Evolutionary conservation across 495 filamentous ascomycete genomes (phyloP), one percentile per base, ranked within the genome.

Genomic region (Penicillium canescens): DNA sequence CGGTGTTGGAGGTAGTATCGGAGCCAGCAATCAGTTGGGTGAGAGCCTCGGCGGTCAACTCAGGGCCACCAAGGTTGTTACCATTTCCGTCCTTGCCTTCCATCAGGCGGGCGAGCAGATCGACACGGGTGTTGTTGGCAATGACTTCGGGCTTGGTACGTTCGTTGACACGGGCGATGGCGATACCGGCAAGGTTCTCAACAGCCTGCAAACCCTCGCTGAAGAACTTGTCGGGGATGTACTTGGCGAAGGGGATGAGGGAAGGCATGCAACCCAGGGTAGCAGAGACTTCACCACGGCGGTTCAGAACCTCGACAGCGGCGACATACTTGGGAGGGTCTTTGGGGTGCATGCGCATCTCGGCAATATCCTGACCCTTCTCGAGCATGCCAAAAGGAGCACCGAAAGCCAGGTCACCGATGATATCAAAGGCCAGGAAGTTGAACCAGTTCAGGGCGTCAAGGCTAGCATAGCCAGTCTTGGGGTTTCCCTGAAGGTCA

Each of bases 361-460:
- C 82, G 6, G 84, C 83, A 36, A 85, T 75, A 59, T 87, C 84
- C 56, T 70, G 50, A 35, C 74, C 78, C 65, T 76, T 77, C 45
- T 72, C 62, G 35, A 82, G 69, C 79, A 82, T 82, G 23, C 77
- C 78, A 57, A 82, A 82, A 26, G 79, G 79, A 16, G 75, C 75
- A 37, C 78, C 78, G 53, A 82, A 82, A 20, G 79, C 79, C 37
- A 80, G 55, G 21, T 78, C 75, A 5, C 91, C 91, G 57, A 96
- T 96, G 48, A 94, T 90, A 60, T 96, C 92, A 59, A 96, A 96
- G 38, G 92, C 92, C 9, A 96, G 80, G 68, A 88, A 96, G 73
- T 96, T 96, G 81, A 93, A 94, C 92, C 92, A 96, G 64, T 91
- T 81, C 24, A 96, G 79, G 42, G 85, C 88, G 63, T 96, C 91